phyloP scores from a whole-genome alignment of 164 flowering plant species.

The Echeveria elegans region DNA sequence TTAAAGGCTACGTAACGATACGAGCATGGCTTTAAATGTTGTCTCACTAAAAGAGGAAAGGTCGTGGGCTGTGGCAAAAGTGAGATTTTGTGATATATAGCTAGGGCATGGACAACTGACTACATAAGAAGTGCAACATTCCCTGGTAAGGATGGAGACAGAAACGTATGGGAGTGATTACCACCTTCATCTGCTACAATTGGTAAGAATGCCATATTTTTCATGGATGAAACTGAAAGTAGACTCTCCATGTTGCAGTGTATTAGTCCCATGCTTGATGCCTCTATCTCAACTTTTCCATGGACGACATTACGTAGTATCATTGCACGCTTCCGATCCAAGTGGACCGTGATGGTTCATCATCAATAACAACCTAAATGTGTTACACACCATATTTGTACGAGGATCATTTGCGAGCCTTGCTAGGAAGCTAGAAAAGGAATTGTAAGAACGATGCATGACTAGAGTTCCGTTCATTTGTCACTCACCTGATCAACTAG shows the following conservation, averaged over 20 bases:
- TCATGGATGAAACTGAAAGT: neutral
- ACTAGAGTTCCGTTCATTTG: neutral
- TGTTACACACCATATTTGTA: neutral
- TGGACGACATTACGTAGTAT: neutral
- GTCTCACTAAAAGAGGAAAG: neutral
- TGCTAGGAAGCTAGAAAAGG: neutral
- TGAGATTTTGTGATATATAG: slow-evolving; percentile 2
- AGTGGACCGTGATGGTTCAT: neutral
- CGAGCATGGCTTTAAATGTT: neutral
- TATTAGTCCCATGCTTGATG: slow-evolving; percentile 4
- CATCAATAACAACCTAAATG: neutral
- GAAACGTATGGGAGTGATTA: neutral
- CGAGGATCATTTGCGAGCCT: neutral
- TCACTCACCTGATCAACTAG: neutral
- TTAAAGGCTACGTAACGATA: neutral
- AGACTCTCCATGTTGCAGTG: neutral
- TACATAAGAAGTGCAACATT: neutral
- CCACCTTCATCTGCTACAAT: neutral
- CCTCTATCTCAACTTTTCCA: neutral
- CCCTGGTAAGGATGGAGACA: slow-evolving; percentile 1
- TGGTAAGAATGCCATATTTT: neutral
- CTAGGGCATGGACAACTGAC: neutral
- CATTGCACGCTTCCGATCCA: neutral
- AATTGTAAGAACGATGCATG: neutral
- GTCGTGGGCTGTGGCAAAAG: neutral